phyloP scores from a whole-genome alignment of 805 yeast species.

The Cyberlindnera sargentensis region DNA sequence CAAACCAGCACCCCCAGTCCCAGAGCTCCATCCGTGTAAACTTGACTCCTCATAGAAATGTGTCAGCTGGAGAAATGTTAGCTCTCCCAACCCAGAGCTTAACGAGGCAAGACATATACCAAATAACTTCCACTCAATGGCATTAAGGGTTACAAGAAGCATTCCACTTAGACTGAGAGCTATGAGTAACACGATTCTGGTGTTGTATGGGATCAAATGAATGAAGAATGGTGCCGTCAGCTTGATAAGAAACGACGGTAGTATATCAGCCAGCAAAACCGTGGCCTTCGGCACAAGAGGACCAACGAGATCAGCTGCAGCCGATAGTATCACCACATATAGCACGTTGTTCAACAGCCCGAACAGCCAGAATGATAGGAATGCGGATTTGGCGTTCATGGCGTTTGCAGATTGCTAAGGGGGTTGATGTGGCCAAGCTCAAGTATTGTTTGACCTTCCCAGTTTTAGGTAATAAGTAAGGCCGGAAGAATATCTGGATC shows the following conservation, averaged over 20 bases:
- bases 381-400: constrained; percentile 15
- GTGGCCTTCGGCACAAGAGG: constrained; percentile 75
- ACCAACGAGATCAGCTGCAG: constrained; percentile 90
- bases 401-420: neutral
- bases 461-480: too few species aligned
- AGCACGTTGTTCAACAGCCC: constrained; percentile 85
- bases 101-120: constrained; percentile 78
- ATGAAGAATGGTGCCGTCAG: constrained; percentile 72
- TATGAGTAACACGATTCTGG: constrained; percentile 50
- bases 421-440: too few species aligned
- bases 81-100: constrained; percentile 87
- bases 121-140: constrained; percentile 36
- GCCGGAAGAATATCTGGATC: too few species aligned
- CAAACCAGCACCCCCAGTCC: constrained; percentile 95
- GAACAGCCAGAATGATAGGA: constrained; percentile 64
- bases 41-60: constrained; percentile 61
- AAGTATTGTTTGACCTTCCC: too few species aligned
- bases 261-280: constrained; percentile 78
- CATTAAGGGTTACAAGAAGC: constrained; percentile 43
- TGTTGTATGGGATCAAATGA: constrained; percentile 52
- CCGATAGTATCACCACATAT: constrained; percentile 85
- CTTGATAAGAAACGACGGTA: constrained; percentile 75
- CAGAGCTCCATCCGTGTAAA: constrained; percentile 83
- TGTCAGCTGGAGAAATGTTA: constrained; percentile 81
- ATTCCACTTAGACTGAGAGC: constrained; percentile 64